Evolutionary conservation across 1,139 yeast species (phyloP).

Genomic region (Insectozyma bohioensis): DNA sequence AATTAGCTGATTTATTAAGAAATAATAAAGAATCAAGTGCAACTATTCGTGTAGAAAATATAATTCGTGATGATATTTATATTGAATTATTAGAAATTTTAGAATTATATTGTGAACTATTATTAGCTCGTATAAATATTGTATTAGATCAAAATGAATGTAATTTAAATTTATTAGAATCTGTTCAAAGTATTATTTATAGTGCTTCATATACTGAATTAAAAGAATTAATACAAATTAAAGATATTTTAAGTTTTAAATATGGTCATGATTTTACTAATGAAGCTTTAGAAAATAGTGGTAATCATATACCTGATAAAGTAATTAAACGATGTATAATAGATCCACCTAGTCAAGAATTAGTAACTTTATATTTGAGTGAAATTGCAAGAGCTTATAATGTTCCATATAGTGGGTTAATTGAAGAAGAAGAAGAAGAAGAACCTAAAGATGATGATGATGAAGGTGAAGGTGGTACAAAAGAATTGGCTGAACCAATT

Average conservation of each 20-base stretch:
- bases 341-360: constrained; percentile 63
- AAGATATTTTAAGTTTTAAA: constrained; percentile 61
- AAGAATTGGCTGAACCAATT: constrained; percentile 19
- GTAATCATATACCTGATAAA: constrained; percentile 61
- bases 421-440: constrained; percentile 28
- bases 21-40: constrained; percentile 84
- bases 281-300: constrained; percentile 57
- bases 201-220: constrained; percentile 74
- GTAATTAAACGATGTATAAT: constrained; percentile 62
- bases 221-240: constrained; percentile 62
- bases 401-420: constrained; percentile 67
- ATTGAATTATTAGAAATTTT: constrained; percentile 78
- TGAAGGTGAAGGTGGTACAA: constrained; percentile 21
- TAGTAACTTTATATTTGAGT: constrained; percentile 68
- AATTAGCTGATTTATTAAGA: constrained; percentile 68
- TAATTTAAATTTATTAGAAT: constrained; percentile 70
- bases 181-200: constrained; percentile 68
- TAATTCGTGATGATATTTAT: constrained; percentile 81
- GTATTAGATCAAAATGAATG: constrained; percentile 48
- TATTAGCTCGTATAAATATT: constrained; percentile 71
- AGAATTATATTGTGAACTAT: constrained; percentile 80
- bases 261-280: constrained; percentile 66
- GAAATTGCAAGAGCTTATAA: constrained; percentile 83
- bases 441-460: constrained; percentile 21
- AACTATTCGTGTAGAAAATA: constrained; percentile 78